Evolutionary conservation across 257 asterid genomes (phyloP), one percentile per base, ranked within the genome.

Genomic region (Fraxinus americana): DNA sequence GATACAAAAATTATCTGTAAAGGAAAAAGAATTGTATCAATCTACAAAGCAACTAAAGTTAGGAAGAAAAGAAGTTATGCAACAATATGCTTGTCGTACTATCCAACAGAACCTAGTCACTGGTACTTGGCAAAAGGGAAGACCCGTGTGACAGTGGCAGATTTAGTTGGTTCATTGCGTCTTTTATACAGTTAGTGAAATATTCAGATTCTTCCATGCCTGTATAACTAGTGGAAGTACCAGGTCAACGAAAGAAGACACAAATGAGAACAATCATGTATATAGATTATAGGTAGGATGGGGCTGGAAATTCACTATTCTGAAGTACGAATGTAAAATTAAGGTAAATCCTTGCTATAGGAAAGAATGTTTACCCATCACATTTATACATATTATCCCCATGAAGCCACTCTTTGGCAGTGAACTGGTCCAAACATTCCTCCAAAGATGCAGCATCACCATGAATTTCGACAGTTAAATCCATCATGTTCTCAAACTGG

Each of bases 311-410:
- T 61, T 9, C 32, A 25, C 68, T 10, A n/a, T 57, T 57, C 66
- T 19, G 66, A 54, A 54, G 21, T n/a, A n/a, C 0, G 14, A 61
- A 25, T 0, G 25, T 61, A 21, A 61, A 61, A 3, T 23, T 16
- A 7, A 61, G 5, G 68, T 27, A 27, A 21, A 7, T 10, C 19
- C 69, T 27, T 73, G 69, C 57, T 27, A 84, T 59, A 82, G n/a
- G 41, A 78, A 25, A 57, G 7, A 78, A 82, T 80, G 70, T 86
- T 82, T 75, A 93, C 99, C 96, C 89, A 74, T 96, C 99, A 79
- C 99, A 96, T 86, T 90, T 96, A 81, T 96, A 96, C 99, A 90
- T 90, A 86, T 96, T 96, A 86, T 96, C 99, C 63, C 99, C 99
- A 83, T 93, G 96, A 86, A 96, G 99, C 88, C 87, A 32, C 81